These are phyloP conservation scores for Deinandra increscens DNA, from an alignment of 129 eudicot genomes.

Conservation along the genomic window DNA sequence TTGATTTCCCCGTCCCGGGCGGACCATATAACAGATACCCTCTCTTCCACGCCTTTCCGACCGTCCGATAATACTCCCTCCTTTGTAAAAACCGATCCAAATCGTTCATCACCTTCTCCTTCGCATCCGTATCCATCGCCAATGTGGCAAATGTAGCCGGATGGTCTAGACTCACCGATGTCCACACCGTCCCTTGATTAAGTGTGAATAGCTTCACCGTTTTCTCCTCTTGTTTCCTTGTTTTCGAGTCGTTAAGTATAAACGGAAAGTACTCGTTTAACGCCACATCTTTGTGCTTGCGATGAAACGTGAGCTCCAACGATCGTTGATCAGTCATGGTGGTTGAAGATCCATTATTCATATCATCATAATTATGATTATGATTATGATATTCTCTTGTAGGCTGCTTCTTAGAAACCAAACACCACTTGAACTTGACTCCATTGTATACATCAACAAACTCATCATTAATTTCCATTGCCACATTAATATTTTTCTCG, in stretches of 20 bases:
- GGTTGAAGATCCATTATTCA: conserved; percentile 29
- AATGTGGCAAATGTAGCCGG: conserved; percentile 59
- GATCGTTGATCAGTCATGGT: conserved; percentile 41
- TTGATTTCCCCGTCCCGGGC: conserved; percentile 66
- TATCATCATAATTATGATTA: conserved; percentile 16
- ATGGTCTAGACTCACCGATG: conserved; percentile 49
- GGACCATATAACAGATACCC: conserved; percentile 25
- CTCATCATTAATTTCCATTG: conserved; percentile 47
- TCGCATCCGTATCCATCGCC: conserved; percentile 51
- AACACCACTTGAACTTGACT: conserved; percentile 43
- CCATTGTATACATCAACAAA: conserved; percentile 34
- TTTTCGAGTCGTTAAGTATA: conserved; percentile 35
- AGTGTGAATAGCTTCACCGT: conserved; percentile 45
- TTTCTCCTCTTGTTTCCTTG: conserved; percentile 35
- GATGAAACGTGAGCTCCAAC: conserved; percentile 51
- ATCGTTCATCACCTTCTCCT: conserved; percentile 49
- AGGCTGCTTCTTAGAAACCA: conserved; percentile 21
- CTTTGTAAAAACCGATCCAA: conserved; percentile 53
- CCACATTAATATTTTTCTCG: conserved; percentile 36
- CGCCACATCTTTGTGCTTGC: conserved; percentile 39
- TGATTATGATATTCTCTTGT: conserved; percentile 15
- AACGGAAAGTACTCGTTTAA: conserved; percentile 50
- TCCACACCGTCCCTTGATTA: conserved; percentile 25
- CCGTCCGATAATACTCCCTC: conserved; percentile 48
- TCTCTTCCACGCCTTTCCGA: conserved; percentile 79